These are phyloP conservation scores for Lentinula boryana DNA, from an alignment of 768 basidiomycete species.

Conservation along the genomic window DNA sequence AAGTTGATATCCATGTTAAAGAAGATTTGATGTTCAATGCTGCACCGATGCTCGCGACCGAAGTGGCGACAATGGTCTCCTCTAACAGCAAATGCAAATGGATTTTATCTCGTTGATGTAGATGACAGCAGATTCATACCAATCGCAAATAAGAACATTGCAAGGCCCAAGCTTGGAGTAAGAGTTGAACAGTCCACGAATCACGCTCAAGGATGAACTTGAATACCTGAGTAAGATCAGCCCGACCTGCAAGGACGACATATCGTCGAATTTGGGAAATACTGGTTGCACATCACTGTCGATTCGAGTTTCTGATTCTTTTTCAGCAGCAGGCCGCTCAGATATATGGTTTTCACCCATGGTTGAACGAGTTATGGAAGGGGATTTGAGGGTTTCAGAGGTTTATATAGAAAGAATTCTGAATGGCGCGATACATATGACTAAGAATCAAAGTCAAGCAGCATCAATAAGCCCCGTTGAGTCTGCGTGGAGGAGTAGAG, in stretches of 20 bases:
- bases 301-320: background rate
- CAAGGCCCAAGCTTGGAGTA: conserved; percentile 4
- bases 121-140: background rate
- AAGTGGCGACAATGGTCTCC: conserved; percentile 21
- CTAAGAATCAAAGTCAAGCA: too few relatives aligned
- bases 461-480: too few relatives aligned
- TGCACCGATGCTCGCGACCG: conserved; percentile 17
- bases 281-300: background rate
- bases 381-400: too few relatives aligned
- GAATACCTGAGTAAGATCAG: conserved; percentile 6
- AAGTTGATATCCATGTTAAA: conserved; percentile 20
- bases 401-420: too few relatives aligned
- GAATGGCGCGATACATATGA: too few relatives aligned
- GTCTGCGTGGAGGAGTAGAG: background rate
- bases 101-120: background rate
- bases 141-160: conserved; percentile 8
- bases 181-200: background rate
- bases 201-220: background rate
- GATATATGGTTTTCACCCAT: background rate
- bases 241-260: conserved; percentile 7
- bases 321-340: background rate
- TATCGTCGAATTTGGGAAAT: conserved; percentile 10
- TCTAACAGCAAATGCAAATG: conserved; percentile 7
- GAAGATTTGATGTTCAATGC: conserved; percentile 19
- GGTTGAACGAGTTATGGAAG: background rate